Percentiles rank a stretch among this genome's conserved stretches.
Conservation (phyloP, 2,329 filamentous ascomycete species). For the Ophiostoma piceae region DNA sequence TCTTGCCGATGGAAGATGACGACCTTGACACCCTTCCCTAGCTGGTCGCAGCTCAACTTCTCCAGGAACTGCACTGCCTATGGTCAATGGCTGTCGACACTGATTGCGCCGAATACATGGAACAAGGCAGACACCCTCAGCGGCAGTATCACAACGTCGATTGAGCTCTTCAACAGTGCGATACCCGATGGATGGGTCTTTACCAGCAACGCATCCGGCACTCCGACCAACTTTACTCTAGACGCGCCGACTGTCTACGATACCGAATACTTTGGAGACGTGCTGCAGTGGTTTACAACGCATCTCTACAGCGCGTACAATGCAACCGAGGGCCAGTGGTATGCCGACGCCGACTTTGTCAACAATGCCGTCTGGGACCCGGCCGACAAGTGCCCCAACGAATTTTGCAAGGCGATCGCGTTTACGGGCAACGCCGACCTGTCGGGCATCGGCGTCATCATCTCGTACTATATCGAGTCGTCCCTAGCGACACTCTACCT, state of each 20-base stretch:
- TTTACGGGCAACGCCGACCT: constrained; percentile 28
- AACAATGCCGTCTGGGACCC: constrained; percentile 22
- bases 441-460: constrained; percentile 27
- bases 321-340: constrained; percentile 12
- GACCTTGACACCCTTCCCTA: not conserved
- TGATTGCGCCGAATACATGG: constrained; percentile 2
- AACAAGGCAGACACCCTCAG: not conserved
- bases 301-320: constrained; percentile 19
- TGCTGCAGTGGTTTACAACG: constrained; percentile 21
- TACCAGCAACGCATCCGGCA: not conserved
- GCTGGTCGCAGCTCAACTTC: constrained; percentile 26
- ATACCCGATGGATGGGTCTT: not conserved
- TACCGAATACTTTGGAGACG: not conserved
- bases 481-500: constrained; percentile 12
- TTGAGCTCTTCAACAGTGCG: not conserved
- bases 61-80: constrained; percentile 26
- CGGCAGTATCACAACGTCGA: not conserved
- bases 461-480: constrained; percentile 27
- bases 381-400: constrained; percentile 16
- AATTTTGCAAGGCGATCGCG: constrained; percentile 28
- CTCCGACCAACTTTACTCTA: not conserved
- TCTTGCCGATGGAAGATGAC: not conserved
- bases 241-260: not conserved
- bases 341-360: constrained; percentile 20
- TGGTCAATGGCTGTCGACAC: constrained; percentile 26